A percentile compares a stretch with the other conserved stretches of the same genome.
Conservation (phyloP, 129 eudicot genomes). For the Saposhnikovia divaricata region DNA sequence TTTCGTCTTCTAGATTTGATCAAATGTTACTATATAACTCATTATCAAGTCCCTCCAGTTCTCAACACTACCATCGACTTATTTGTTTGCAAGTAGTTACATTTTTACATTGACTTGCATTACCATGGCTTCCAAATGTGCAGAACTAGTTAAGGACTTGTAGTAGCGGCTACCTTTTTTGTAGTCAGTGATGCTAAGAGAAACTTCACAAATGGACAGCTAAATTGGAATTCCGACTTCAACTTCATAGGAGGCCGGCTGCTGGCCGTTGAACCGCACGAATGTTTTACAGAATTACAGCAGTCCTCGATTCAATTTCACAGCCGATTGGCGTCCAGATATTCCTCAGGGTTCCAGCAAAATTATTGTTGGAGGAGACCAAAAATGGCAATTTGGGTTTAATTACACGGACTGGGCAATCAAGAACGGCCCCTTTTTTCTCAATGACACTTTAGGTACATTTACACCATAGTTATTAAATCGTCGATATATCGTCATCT, state of each 20-base stretch:
- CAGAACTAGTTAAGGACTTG: background rate
- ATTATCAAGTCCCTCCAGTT: no score
- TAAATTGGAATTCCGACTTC: background rate
- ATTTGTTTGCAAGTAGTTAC: background rate
- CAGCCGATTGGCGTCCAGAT: conserved; percentile 19
- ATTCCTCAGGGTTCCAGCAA: conserved; percentile 15
- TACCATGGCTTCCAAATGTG: background rate
- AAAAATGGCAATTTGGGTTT: conserved; percentile 44
- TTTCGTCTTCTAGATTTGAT: no score
- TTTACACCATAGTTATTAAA: no score
- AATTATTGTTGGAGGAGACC: conserved; percentile 36
- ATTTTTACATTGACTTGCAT: background rate
- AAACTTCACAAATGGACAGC: background rate
- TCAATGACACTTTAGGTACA: conserved; percentile 42
- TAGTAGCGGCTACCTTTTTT: background rate
- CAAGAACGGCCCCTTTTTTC: conserved; percentile 37
- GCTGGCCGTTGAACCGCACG: background rate
- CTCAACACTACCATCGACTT: background rate
- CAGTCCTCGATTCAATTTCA: background rate
- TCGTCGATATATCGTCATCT: no score
- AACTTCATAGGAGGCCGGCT: background rate
- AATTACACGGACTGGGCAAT: conserved; percentile 48
- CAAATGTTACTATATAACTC: no score
- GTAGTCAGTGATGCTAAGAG: conserved; percentile 14
- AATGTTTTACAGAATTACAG: background rate